Evolutionary conservation across 1,284 basidiomycete genomes (phyloP), one percentile per base, ranked within the genome.

Genomic region (Earliella scabrosa): DNA sequence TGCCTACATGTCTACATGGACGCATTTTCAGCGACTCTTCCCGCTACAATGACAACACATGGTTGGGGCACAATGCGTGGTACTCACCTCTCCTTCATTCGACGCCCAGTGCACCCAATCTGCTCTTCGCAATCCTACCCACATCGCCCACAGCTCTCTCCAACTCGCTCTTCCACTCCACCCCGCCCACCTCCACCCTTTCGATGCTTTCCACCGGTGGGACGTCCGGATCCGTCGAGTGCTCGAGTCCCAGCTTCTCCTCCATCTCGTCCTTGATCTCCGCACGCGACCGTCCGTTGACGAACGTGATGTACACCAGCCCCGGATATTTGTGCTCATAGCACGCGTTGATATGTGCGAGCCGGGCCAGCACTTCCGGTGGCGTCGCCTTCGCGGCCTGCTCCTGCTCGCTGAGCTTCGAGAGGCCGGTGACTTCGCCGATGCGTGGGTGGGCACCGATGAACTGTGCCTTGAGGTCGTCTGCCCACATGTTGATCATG

Each of bases 261-360:
- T 95, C 92, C 80, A 97, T 86, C 73, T 95, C 93, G 60, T 85
- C 79, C 43, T 86, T 86, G 63, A 97, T 87, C 44, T 73, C 80
- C 26, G 81, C 80, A 44, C 94, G 79, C 52, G 83, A 81, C 54
- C 95, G 81, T 31, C 92, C 92, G 68, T 94, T 93, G 43, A 97
- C 95, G 68, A 95, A 97, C 3, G 93, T 96, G 73, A 96, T 91
- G 68, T 93, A 97, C 24, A 89, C 79, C 57, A 97, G 72, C 1
- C 87, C 86, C 0, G 90, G 87, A 66, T 87, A 97, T 48, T 75
- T 75, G 24, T 69, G 75, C 69, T 93, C 91, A 68, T 96, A 97
- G 56, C 85, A 82, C 7, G 75, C 77, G 65, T 97, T 97, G 47
- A 97, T 81, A 63, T 87, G 79, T 34, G 68, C 78, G 13, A 87